Conservation (phyloP, 257 asterid genomes). For the Primulina huaijiensis region DNA sequence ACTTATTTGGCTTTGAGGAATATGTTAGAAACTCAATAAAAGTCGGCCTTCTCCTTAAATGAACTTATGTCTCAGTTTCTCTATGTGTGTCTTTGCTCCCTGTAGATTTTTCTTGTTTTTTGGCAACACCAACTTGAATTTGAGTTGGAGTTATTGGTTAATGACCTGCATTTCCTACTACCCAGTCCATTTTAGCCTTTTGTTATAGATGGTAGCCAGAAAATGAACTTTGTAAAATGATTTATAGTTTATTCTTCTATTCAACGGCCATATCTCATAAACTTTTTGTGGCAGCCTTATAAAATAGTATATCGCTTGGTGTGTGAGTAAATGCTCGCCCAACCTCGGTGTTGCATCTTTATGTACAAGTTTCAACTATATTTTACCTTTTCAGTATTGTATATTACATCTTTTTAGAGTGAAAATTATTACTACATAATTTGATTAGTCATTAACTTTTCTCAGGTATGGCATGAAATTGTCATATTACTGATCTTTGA, state of each 20-base stretch:
- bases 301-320: background rate
- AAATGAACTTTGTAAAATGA: background rate
- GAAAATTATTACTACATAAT: background rate
- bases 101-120: background rate
- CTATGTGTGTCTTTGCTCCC: background rate
- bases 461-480: slow-evolving; percentile 2
- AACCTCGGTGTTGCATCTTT: slow-evolving; percentile 21
- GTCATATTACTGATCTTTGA: slow-evolving; percentile 8
- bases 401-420: slow-evolving; percentile 10
- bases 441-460: background rate
- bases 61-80: slow-evolving; percentile 15
- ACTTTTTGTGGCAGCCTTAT: background rate
- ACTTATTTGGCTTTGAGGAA: slow-evolving; percentile 18
- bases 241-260: slow-evolving; percentile 6
- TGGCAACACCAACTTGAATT: slow-evolving; percentile 4
- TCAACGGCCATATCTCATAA: background rate
- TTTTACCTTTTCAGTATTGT: background rate
- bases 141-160: background rate
- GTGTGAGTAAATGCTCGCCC: background rate
- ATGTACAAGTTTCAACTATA: slow-evolving; percentile 11
- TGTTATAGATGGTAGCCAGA: background rate
- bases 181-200: background rate
- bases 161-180: background rate
- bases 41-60: background rate
- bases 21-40: slow-evolving; percentile 17